Evolutionary conservation across 768 basidiomycete species (phyloP).

Genomic region (Collybia mongolica): DNA sequence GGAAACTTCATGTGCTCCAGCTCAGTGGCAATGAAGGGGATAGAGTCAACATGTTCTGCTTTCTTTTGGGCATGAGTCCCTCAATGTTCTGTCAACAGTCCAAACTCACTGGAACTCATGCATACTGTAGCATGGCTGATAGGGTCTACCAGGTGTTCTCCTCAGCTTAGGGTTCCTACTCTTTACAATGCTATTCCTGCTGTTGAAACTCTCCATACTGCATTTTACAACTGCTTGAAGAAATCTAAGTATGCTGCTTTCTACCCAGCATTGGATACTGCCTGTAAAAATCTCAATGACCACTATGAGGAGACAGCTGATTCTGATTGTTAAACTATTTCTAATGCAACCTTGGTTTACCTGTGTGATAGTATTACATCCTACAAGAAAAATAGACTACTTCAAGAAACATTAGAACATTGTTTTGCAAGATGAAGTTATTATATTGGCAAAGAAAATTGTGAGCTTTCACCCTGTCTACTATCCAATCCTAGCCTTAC

Average conservation of each 20-base stretch:
- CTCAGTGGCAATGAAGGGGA: conserved; percentile 23
- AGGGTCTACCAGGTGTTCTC: conserved; percentile 12
- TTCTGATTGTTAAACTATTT: conserved; percentile 21
- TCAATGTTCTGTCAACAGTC: too few relatives aligned
- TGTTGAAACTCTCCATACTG: background rate
- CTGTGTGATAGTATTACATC: too few relatives aligned
- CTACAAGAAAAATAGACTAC: too few relatives aligned
- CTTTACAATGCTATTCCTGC: conserved; percentile 7
- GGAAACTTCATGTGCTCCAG: conserved; percentile 14
- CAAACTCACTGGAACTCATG: too few relatives aligned
- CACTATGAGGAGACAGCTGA: conserved; percentile 32
- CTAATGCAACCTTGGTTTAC: too few relatives aligned
- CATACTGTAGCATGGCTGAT: background rate
- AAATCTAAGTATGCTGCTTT: too few relatives aligned
- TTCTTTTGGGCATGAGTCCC: conserved; percentile 19
- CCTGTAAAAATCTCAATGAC: conserved; percentile 25
- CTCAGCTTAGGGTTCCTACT: conserved; percentile 11
- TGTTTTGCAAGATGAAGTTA: too few relatives aligned
- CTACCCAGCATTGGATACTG: conserved; percentile 20
- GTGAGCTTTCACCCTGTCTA: too few relatives aligned
- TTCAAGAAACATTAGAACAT: too few relatives aligned
- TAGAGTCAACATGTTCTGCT: conserved; percentile 15
- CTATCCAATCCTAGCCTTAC: too few relatives aligned
- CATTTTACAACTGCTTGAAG: background rate
- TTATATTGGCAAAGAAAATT: too few relatives aligned